Evolutionary conservation across 2,329 filamentous ascomycete species (phyloP).

Genomic region (Rhynchosporium agropyri): DNA sequence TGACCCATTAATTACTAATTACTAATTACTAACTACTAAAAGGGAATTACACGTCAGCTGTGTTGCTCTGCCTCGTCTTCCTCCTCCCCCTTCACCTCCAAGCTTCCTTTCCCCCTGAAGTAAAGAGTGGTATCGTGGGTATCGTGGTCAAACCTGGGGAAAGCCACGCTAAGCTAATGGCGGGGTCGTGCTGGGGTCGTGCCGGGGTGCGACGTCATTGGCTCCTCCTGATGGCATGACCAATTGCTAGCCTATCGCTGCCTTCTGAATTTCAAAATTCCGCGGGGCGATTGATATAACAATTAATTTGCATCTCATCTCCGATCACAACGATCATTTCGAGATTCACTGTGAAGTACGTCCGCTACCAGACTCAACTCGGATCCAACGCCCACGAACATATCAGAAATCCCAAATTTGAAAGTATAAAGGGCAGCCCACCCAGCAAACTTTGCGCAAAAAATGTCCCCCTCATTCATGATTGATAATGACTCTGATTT

Average conservation of each 20-base stretch:
- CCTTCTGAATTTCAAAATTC: slow-evolving; percentile 9
- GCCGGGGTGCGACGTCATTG: slow-evolving; percentile 14
- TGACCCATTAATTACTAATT: not conserved
- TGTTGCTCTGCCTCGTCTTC: not conserved
- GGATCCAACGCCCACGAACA: not conserved
- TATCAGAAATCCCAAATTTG: not conserved
- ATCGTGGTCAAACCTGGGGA: slow-evolving; percentile 6
- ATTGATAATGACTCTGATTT: slow-evolving; percentile 41
- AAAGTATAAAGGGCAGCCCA: not conserved
- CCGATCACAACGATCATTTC: not conserved
- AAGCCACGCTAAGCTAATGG: slow-evolving; percentile 9
- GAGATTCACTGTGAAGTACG: not conserved
- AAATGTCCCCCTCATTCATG: slow-evolving; percentile 40
- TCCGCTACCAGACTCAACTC: not conserved
- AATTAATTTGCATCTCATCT: not conserved
- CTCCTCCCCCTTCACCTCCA: too few species aligned
- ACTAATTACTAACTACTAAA: too few species aligned
- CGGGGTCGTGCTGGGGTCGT: not conserved
- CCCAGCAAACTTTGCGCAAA: slow-evolving; percentile 19
- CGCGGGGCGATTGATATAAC: slow-evolving; percentile 14
- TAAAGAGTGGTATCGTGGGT: not conserved
- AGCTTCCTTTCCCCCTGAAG: too few species aligned
- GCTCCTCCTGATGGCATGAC: not conserved
- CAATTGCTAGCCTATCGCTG: slow-evolving; percentile 5
- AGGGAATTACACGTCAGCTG: slow-evolving; percentile 7